These are phyloP conservation scores for Podospora pseudocomata DNA, from an alignment of 495 filamentous ascomycete species.

Conservation along the genomic window DNA sequence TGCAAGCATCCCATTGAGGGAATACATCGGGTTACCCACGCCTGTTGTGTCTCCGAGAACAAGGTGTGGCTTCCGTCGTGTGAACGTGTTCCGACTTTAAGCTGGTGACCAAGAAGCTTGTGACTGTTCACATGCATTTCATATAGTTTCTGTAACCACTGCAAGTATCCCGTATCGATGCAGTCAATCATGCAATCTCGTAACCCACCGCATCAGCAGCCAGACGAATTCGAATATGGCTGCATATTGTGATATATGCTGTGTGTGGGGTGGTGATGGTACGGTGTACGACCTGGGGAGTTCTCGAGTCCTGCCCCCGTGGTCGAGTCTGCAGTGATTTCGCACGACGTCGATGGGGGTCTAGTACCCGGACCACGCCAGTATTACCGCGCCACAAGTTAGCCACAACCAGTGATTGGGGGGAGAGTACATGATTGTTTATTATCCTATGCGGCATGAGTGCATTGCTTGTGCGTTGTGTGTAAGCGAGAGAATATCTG, in stretches of 20 bases:
- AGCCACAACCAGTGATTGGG: not conserved
- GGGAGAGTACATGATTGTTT: not conserved
- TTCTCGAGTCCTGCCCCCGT: not conserved
- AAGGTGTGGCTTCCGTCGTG: not conserved
- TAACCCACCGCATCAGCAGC: not conserved
- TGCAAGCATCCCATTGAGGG: not conserved
- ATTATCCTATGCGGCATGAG: not conserved
- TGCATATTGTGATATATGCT: not conserved
- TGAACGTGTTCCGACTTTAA: not conserved
- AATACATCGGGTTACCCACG: not conserved
- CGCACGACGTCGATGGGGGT: not conserved
- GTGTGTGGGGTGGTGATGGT: not conserved
- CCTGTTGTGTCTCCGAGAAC: not conserved
- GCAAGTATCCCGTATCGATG: not conserved
- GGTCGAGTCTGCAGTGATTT: not conserved
- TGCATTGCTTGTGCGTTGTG: not conserved
- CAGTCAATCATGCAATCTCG: not conserved
- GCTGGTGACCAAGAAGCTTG: not conserved
- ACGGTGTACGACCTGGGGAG: not conserved
- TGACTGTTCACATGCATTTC: not conserved
- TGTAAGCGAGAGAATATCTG: not conserved
- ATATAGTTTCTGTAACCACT: not conserved
- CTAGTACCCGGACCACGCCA: not conserved
- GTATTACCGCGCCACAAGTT: not conserved
- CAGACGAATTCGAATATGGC: not conserved